These are phyloP conservation scores for Oemleria cerasiformis DNA, from an alignment of 306 rosid species.

Conservation along the genomic window DNA sequence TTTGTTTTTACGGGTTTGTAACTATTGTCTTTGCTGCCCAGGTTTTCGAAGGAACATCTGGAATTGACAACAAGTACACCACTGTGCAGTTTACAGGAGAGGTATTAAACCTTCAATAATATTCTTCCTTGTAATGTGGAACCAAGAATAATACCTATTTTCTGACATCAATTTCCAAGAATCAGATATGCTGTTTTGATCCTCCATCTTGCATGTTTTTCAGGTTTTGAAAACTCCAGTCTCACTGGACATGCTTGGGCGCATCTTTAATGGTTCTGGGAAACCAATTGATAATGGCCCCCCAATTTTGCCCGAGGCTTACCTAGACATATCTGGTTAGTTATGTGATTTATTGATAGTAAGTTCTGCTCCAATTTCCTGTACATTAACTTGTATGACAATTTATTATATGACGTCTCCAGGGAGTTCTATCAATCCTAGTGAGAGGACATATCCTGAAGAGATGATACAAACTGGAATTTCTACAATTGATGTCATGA, in stretches of 20 bases:
- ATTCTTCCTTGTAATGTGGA: conserved; percentile 11
- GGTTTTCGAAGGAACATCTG: conserved; percentile 99
- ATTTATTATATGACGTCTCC: conserved; percentile 13
- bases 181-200: conserved; percentile 13
- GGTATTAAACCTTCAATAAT: conserved; percentile 46
- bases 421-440: conserved; percentile 99
- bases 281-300: conserved; percentile 99
- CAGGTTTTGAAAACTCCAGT: conserved; percentile 99
- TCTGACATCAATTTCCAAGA: conserved; percentile 15
- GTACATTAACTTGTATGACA: conserved; percentile 6
- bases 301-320: conserved; percentile 97
- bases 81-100: conserved; percentile 99
- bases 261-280: conserved; percentile 99
- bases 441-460: conserved; percentile 99
- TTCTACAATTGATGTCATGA: conserved; percentile 98
- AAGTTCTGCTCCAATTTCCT: neutral
- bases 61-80: conserved; percentile 94
- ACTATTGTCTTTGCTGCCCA: conserved; percentile 26
- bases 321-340: conserved; percentile 95
- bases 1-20: conserved; percentile 13
- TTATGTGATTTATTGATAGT: conserved; percentile 9
- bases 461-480: conserved; percentile 99
- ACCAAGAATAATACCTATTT: neutral
- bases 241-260: conserved; percentile 97
- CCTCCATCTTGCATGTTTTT: conserved; percentile 25